Evolutionary conservation across 306 rosid genomes (phyloP).

Genomic region (Datisca glomerata): DNA sequence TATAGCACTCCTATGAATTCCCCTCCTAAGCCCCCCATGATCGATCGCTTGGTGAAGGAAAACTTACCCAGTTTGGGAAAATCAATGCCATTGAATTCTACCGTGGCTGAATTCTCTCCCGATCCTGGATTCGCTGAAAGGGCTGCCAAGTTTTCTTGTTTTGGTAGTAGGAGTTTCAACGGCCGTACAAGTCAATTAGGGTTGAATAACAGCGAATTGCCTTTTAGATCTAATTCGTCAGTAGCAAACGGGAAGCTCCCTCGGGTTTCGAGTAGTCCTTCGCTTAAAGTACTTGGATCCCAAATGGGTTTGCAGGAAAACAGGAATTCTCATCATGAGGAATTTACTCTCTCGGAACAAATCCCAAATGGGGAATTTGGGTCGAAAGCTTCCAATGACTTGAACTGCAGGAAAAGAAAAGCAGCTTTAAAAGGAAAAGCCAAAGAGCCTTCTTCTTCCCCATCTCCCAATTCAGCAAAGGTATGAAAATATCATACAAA

Average conservation of each 20-base stretch:
- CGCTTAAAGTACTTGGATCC: constrained; percentile 53
- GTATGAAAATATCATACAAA: constrained; percentile 18
- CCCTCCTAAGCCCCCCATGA: constrained; percentile 39
- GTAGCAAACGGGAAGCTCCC: constrained; percentile 29
- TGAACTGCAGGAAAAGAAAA: constrained; percentile 68
- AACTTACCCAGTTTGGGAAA: constrained; percentile 21
- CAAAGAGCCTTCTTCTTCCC: constrained; percentile 28
- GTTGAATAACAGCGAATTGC: constrained; percentile 28
- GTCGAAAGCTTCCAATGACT: constrained; percentile 21
- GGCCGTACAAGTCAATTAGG: constrained; percentile 34
- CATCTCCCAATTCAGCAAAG: constrained; percentile 23
- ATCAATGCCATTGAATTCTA: constrained; percentile 43
- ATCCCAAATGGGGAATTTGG: constrained; percentile 30
- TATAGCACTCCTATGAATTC: constrained; percentile 56
- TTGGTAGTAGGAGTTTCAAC: constrained; percentile 80
- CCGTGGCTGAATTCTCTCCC: constrained; percentile 46
- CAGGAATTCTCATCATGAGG: constrained; percentile 39
- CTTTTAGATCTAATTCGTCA: constrained; percentile 20
- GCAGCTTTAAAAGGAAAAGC: constrained; percentile 45
- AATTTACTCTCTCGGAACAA: constrained; percentile 59
- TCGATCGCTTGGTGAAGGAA: constrained; percentile 24
- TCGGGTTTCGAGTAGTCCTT: constrained; percentile 69
- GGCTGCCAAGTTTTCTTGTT: constrained; percentile 86
- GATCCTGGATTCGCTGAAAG: constrained; percentile 94
- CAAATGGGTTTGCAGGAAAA: constrained; percentile 28